Evolutionary conservation across 75 land plant genomes (phyloP), one percentile per base, ranked within the genome.

Genomic region (Cryptomeria japonica): DNA sequence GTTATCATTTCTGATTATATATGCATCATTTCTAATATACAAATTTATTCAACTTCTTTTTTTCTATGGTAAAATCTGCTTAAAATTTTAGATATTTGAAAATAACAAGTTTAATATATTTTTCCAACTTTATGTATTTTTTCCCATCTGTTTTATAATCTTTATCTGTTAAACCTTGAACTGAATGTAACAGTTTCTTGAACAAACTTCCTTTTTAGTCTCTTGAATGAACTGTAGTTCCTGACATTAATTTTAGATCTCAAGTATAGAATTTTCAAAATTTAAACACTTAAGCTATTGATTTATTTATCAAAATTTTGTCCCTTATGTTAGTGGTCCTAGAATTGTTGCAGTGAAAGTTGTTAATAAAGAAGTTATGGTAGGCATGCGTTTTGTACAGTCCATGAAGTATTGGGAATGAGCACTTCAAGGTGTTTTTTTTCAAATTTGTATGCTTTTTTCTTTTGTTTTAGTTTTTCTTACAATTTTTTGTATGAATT

Each of bases 51-150:
- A 83, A 53, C 28, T 92, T 92, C 80, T 88, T 88, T 51, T 38
- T 90, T 58, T 77, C 87, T 77, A 91, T 89, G n/a, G 93, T 92
- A 44, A 89, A 88, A 22, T 90, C 93, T 68, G 92, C 91, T 47
- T 88, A 88, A 68, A 77, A 2, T 2, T 44, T 44, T 44, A 5
- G 46, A n/a, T n/a, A 39, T 79, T 90, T 85, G 92, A 91, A 31
- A 92, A 92, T 82, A 89, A 92, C 0, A 41, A 58, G 44, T 92
- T 91, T 47, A 92, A 92, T 89, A 92, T 90, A 38, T 58, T 36
- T 18, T 53, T 61, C 5, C 49, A n/a, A 64, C 31, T 83, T 83
- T 13, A 11, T 4, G 31, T 46, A 9, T 6, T 44, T 44, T 46
- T 44, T 83, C 3, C 11, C 79, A 2, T 13, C 0, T 56, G 58